These are phyloP conservation scores for Penicillium palitans DNA, from an alignment of 2,329 filamentous ascomycete species.

Conservation along the genomic window DNA sequence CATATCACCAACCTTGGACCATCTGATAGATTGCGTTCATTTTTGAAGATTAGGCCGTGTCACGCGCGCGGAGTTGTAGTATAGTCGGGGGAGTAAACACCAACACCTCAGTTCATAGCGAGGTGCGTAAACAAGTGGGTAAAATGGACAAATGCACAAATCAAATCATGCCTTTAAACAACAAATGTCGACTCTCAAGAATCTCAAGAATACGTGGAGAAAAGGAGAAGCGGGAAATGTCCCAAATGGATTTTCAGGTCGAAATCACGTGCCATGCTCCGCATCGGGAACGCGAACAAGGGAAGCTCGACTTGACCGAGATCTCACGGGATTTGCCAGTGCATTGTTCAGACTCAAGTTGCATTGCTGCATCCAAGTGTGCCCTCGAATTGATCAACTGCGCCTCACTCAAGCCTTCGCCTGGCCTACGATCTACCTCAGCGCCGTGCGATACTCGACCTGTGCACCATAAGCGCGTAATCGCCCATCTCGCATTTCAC, in stretches of 20 bases:
- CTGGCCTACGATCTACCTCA: not conserved
- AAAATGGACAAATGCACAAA: constrained; percentile 3
- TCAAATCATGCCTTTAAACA: constrained; percentile 8
- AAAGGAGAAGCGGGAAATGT: constrained; percentile 13
- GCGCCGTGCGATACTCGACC: not conserved
- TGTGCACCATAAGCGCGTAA: not conserved
- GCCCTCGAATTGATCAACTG: not conserved
- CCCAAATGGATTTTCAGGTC: constrained; percentile 22
- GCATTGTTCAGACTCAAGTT: constrained; percentile 1
- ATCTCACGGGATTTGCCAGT: not conserved
- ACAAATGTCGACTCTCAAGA: not conserved
- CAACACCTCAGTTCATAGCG: constrained; percentile 7
- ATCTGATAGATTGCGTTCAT: constrained; percentile 38
- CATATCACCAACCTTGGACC: constrained; percentile 37
- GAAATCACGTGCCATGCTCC: constrained; percentile 24
- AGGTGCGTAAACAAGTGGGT: constrained; percentile 3
- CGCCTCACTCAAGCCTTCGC: not conserved
- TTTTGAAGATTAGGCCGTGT: constrained; percentile 17
- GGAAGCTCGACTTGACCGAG: constrained; percentile 12
- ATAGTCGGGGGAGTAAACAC: constrained; percentile 7
- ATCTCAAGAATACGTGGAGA: constrained; percentile 4
- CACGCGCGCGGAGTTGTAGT: constrained; percentile 18
- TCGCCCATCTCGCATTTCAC: constrained; percentile 1
- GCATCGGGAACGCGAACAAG: constrained; percentile 26
- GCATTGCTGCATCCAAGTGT: not conserved